phyloP scores from a whole-genome alignment of 2,329 filamentous ascomycete species.

The Scedosporium apiospermum region DNA sequence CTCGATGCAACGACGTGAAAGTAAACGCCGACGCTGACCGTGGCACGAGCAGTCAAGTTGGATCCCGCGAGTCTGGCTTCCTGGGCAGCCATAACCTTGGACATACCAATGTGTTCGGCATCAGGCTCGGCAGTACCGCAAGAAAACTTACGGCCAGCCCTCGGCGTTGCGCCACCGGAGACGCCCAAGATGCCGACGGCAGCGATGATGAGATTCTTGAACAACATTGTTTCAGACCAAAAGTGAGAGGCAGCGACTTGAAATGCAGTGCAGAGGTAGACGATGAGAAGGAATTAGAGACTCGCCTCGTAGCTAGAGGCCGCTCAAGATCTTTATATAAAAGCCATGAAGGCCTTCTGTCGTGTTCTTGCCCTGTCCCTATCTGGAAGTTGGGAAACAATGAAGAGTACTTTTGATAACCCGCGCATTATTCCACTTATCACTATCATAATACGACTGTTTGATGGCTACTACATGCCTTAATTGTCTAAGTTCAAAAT shows the following conservation, averaged over 20 bases:
- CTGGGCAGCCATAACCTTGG: slow-evolving; percentile 11
- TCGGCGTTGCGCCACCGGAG: background rate
- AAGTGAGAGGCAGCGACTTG: background rate
- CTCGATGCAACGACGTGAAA: slow-evolving; percentile 27
- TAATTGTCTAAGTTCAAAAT: no score
- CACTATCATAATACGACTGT: no score
- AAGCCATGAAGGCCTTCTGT: no score
- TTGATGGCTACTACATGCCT: no score
- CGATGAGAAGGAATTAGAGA: background rate
- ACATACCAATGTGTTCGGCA: slow-evolving; percentile 11
- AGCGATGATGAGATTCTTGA: background rate
- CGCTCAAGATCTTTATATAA: no score
- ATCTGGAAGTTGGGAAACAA: no score
- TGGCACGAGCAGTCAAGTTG: slow-evolving; percentile 12
- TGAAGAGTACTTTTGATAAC: no score
- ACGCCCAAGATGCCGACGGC: background rate
- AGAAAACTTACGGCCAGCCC: background rate
- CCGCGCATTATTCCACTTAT: no score
- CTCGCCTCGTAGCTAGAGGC: no score
- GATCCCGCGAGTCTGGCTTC: slow-evolving; percentile 8
- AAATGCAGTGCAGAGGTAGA: background rate
- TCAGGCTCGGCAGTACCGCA: slow-evolving; percentile 13
- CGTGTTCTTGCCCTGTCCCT: no score
- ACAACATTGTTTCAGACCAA: background rate
- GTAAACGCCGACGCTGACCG: slow-evolving; percentile 23